phyloP scores from a whole-genome alignment of 208 protist species.

The Leishmania lainsoni region DNA sequence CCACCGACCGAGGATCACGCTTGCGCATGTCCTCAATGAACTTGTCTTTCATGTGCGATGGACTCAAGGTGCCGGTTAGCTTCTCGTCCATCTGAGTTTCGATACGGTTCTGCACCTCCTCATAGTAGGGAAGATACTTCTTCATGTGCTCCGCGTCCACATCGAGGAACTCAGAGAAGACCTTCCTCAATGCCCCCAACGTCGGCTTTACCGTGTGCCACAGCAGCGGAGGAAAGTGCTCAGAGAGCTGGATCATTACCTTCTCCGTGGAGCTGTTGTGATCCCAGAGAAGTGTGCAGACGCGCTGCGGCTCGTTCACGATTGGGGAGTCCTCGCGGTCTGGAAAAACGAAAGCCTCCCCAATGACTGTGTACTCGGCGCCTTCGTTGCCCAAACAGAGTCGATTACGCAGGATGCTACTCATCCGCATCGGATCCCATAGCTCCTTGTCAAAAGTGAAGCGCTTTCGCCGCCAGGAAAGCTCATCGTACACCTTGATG shows the following conservation, averaged over 20 bases:
- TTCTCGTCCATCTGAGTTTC: slow-evolving; percentile 79
- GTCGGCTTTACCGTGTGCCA: slow-evolving; percentile 91
- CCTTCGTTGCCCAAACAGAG: slow-evolving; percentile 83
- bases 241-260: slow-evolving; percentile 88
- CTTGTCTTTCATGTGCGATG: slow-evolving; percentile 80
- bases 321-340: slow-evolving; percentile 90
- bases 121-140: slow-evolving; percentile 89
- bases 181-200: slow-evolving; percentile 67
- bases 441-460: slow-evolving; percentile 86
- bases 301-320: slow-evolving; percentile 83
- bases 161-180: slow-evolving; percentile 91
- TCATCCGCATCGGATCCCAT: slow-evolving; percentile 85
- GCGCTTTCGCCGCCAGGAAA: slow-evolving; percentile 73
- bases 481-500: slow-evolving; percentile 88
- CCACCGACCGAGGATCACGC: slow-evolving; percentile 73
- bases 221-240: slow-evolving; percentile 88
- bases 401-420: slow-evolving; percentile 71
- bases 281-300: slow-evolving; percentile 88
- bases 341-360: slow-evolving; percentile 91
- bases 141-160: slow-evolving; percentile 92
- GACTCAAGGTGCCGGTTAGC: slow-evolving; percentile 71
- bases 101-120: slow-evolving; percentile 81
- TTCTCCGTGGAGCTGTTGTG: slow-evolving; percentile 90
- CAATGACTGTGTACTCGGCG: slow-evolving; percentile 91
- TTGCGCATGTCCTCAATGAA: slow-evolving; percentile 91